Evolutionary conservation across 768 basidiomycete species (phyloP), one percentile per base, ranked within the genome.

Genomic region (Tricholoma saponaceum): DNA sequence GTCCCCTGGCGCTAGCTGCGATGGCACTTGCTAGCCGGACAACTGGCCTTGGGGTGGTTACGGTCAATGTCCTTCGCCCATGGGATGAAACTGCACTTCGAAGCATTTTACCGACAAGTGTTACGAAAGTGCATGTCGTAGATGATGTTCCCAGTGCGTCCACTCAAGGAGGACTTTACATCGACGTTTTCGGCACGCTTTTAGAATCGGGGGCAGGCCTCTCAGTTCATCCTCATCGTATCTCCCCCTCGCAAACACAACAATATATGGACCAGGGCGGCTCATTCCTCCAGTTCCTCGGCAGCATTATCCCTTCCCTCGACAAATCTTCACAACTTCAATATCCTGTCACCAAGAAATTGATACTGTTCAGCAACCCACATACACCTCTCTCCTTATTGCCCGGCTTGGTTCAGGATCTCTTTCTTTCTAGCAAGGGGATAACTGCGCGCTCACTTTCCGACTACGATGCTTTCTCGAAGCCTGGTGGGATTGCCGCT

Each of bases 51-150:
- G 92, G 85, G 2, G 78, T 87, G 1, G 75, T 95, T 55, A 71
- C 81, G 46, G 87, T 93, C 53, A 87, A 89, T 60, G 85, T 92
- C n/a, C 77, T 92, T 53, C 83, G 90, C 49, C 90, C 94, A 22
- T 95, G 94, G 94, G 76, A 83, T 64, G 83, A 86, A 58, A 74
- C 77, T 18, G 80, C 82, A n/a, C 77, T 96, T 58, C 79, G 77
- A 60, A 69, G 67, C 13, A 70, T 80, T 23, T 66, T 95, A 32
- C 93, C 93, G 5, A 52, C 76, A 5, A 80, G 81, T 14, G 86
- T 77, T 20, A 78, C 74, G 64, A 72, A 71, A 23, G 74, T 95
- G 6, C 80, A 91, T 64, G 87, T 95, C 57, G 72, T 93, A 25
- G 90, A 92, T 60, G 92, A 95, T 60, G 88, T 90, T 10, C 82